Percentiles rank a stretch among this genome's conserved stretches.
phyloP scores from a whole-genome alignment of 2,329 filamentous ascomycete species.

The Phyllachora maydis region DNA sequence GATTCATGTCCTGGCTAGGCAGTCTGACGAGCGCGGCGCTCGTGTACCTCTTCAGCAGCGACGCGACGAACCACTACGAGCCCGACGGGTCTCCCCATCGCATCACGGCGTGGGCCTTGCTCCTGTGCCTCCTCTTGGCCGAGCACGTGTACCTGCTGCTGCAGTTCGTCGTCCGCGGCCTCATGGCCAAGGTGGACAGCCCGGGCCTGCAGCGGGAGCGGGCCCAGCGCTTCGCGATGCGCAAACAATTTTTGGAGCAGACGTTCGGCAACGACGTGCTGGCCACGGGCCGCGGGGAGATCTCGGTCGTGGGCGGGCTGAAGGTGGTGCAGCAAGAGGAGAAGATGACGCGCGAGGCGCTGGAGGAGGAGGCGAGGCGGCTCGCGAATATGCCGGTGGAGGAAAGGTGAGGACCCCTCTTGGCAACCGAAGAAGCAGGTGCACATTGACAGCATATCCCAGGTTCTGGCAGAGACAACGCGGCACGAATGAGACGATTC shows the following conservation, averaged over 20 bases:
- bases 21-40: conserved; percentile 74
- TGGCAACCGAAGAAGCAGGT: no score
- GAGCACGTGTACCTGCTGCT: conserved; percentile 80
- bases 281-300: no score
- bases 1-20: conserved; percentile 85
- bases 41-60: conserved; percentile 69
- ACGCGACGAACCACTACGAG: conserved; percentile 41
- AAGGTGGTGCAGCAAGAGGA: conserved; percentile 32
- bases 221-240: conserved; percentile 58
- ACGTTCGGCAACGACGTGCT: conserved; percentile 39
- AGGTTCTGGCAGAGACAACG: conserved; percentile 44
- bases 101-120: conserved; percentile 60
- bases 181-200: conserved; percentile 64
- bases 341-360: conserved; percentile 39
- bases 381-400: conserved; percentile 28
- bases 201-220: conserved; percentile 73
- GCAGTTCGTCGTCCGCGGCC: conserved; percentile 49
- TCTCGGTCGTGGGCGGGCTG: no score
- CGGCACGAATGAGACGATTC: conserved; percentile 33
- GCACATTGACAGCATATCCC: background rate
- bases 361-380: conserved; percentile 42
- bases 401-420: conserved; percentile 18
- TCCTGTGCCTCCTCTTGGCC: conserved; percentile 64
- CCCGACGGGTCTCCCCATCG: conserved; percentile 44
- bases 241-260: conserved; percentile 62